A percentile compares a stretch with the other conserved stretches of the same genome.
Evolutionary conservation across 768 basidiomycete species (phyloP).

Genomic region (Leccinum subgranulosum): DNA sequence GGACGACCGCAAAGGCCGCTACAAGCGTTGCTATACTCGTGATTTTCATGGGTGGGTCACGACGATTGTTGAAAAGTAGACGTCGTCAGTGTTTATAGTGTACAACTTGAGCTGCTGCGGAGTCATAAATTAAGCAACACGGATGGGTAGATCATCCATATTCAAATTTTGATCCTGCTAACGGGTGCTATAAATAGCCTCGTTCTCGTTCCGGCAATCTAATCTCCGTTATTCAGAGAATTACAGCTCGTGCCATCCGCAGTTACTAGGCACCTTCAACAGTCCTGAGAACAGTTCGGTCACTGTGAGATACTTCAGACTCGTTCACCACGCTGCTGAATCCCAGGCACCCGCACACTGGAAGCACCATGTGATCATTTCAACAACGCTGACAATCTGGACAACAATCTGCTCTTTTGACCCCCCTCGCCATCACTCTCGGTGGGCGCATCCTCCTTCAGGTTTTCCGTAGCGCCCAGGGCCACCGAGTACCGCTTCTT

Average conservation of each 20-base stretch:
- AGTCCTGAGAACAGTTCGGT: not conserved
- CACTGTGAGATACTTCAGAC: not conserved
- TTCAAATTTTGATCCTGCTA: not conserved
- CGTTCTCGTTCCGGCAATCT: not conserved
- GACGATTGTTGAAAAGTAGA: not conserved
- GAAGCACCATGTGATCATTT: not conserved
- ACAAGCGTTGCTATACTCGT: conserved; percentile 2
- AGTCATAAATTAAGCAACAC: conserved; percentile 12
- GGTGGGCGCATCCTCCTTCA: not conserved
- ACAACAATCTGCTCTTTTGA: conserved; percentile 2
- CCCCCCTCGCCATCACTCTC: not conserved
- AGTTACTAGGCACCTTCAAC: not conserved
- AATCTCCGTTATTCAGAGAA: not conserved
- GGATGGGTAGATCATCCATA: not conserved
- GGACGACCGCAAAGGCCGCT: conserved; percentile 3
- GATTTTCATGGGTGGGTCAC: conserved; percentile 13
- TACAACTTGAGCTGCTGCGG: conserved; percentile 12
- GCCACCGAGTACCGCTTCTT: conserved; percentile 59
- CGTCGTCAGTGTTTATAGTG: not conserved
- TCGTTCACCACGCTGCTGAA: not conserved
- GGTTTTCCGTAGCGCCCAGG: not conserved
- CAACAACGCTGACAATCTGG: conserved; percentile 7
- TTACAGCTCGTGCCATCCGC: not conserved
- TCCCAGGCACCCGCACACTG: not conserved
- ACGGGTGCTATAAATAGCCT: not conserved